Evolutionary conservation across 495 filamentous ascomycete species (phyloP).

Genomic region (Venustampulla echinocandica): DNA sequence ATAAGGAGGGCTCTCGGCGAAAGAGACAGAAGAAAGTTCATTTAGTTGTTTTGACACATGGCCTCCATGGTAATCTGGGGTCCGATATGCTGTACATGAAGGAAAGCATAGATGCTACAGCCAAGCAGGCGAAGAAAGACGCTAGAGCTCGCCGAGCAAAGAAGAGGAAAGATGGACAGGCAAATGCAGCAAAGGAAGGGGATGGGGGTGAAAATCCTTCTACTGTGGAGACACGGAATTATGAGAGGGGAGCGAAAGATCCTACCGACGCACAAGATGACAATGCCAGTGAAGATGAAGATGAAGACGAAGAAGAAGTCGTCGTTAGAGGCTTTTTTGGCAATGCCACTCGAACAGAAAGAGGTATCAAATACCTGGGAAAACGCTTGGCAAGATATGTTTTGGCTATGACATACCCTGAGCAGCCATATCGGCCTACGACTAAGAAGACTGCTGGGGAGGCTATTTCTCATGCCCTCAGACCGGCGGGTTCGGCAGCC

Average conservation of each 20-base stretch:
- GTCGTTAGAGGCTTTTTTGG: conserved; percentile 87
- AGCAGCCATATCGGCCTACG: conserved; percentile 72
- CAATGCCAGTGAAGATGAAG: conserved; percentile 36
- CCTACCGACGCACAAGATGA: conserved; percentile 19
- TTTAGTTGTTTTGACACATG: conserved; percentile 87
- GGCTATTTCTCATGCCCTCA: conserved; percentile 29
- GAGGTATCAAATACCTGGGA: conserved; percentile 92
- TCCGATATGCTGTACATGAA: conserved; percentile 96
- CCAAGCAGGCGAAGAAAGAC: conserved; percentile 56
- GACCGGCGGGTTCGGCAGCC: conserved; percentile 20
- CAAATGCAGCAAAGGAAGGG: conserved; percentile 10
- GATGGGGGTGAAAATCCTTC: conserved; percentile 3
- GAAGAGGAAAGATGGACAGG: conserved; percentile 25
- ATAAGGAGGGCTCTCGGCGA: conserved; percentile 25
- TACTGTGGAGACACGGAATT: conserved; percentile 14
- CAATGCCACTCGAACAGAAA: conserved; percentile 84
- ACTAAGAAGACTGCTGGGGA: conserved; percentile 39
- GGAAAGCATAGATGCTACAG: conserved; percentile 85
- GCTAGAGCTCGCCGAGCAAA: conserved; percentile 46
- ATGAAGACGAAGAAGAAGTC: conserved; percentile 74
- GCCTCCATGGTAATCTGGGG: conserved; percentile 92
- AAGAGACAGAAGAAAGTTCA: conserved; percentile 67
- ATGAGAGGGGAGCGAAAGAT: conserved; percentile 11
- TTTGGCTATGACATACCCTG: conserved; percentile 81
- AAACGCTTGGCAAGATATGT: conserved; percentile 91